Percentiles rank a stretch among this genome's conserved stretches.
phyloP scores from a whole-genome alignment of 75 land plant species.

The Pinus taeda region DNA sequence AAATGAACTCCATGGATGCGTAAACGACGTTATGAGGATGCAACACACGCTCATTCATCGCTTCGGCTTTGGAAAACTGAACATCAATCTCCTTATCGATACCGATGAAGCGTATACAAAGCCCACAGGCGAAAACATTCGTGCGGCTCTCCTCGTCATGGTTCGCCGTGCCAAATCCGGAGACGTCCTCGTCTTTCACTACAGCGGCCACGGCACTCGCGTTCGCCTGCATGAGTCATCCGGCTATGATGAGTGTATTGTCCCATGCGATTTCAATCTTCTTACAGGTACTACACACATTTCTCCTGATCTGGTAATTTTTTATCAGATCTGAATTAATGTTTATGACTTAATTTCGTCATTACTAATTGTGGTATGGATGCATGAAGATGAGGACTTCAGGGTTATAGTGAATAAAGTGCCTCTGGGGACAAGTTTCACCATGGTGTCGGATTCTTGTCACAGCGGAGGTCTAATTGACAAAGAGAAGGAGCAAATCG shows the following conservation, averaged over 20 bases:
- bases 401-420: slow-evolving; percentile 55
- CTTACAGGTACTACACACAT: slow-evolving; percentile 49
- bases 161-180: slow-evolving; percentile 35
- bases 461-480: slow-evolving; percentile 80
- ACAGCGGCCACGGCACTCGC: slow-evolving; percentile 76
- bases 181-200: slow-evolving; percentile 75
- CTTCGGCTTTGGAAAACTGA: slow-evolving; percentile 43
- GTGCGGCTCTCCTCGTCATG: slow-evolving; percentile 33
- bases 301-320: too few species aligned
- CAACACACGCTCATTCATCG: slow-evolving; percentile 23
- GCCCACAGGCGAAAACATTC: slow-evolving; percentile 73
- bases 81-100: slow-evolving; percentile 55
- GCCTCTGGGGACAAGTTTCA: slow-evolving; percentile 55
- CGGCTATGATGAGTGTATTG: slow-evolving; percentile 68
- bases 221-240: slow-evolving; percentile 7
- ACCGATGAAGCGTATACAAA: slow-evolving; percentile 19
- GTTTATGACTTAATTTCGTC: too few species aligned
- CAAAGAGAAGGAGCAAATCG: slow-evolving; percentile 79
- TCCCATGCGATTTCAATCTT: slow-evolving; percentile 85
- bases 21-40: slow-evolving; percentile 71
- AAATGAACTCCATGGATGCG: slow-evolving; percentile 68
- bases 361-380: too few species aligned
- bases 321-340: too few species aligned
- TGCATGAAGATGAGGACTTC: slow-evolving; percentile 70
- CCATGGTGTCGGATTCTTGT: slow-evolving; percentile 86